A percentile compares a stretch with the other conserved stretches of the same genome.
phyloP scores from a whole-genome alignment of 805 yeast species.

The Candida michaelii region DNA sequence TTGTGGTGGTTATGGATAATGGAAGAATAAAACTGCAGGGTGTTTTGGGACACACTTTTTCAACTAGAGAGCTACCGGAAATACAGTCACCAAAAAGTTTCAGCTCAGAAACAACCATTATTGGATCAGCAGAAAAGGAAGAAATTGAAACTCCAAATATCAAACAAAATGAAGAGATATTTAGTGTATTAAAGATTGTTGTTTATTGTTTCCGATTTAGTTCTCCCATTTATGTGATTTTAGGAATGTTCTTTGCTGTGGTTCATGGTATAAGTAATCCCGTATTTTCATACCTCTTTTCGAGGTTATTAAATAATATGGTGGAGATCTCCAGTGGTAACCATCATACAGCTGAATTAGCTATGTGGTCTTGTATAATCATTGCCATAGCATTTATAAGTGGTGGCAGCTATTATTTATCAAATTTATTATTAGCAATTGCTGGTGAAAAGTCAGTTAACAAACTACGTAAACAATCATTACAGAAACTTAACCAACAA shows the following conservation, averaged over 20 bases:
- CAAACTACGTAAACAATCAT: slow-evolving; percentile 48
- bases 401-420: slow-evolving; percentile 54
- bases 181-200: slow-evolving; percentile 25
- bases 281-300: slow-evolving; percentile 71
- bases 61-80: not conserved
- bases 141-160: not conserved
- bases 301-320: slow-evolving; percentile 66
- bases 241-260: slow-evolving; percentile 55
- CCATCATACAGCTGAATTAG: slow-evolving; percentile 28
- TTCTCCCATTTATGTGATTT: slow-evolving; percentile 24
- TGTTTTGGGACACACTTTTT: not conserved
- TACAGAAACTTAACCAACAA: slow-evolving; percentile 51
- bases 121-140: not conserved
- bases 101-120: not conserved
- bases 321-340: slow-evolving; percentile 43
- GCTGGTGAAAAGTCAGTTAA: slow-evolving; percentile 71
- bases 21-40: slow-evolving; percentile 48
- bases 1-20: slow-evolving; percentile 55
- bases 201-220: slow-evolving; percentile 22
- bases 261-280: slow-evolving; percentile 70
- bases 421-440: slow-evolving; percentile 50
- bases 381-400: slow-evolving; percentile 62
- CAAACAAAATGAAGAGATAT: slow-evolving; percentile 15
- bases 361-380: slow-evolving; percentile 70
- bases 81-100: not conserved